Conservation (phyloP, 768 basidiomycete species). For the Cystobasidium tubakii region DNA sequence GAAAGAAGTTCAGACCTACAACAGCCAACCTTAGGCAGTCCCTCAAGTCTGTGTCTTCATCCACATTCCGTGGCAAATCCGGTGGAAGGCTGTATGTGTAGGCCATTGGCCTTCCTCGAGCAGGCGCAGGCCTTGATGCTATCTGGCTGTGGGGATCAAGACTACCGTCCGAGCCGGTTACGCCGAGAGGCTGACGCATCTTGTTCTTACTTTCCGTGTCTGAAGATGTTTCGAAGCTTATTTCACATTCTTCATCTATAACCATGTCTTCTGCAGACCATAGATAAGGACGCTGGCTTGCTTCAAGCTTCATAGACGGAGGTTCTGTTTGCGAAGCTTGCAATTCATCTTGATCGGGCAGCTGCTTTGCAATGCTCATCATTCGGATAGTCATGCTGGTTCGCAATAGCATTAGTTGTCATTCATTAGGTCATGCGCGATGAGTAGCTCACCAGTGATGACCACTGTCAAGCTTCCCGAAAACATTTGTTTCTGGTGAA, state of each 20-base stretch:
- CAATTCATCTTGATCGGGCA: slow-evolving; percentile 58
- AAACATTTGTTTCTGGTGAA: slow-evolving; percentile 34
- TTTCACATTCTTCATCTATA: slow-evolving; percentile 27
- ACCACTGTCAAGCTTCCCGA: slow-evolving; percentile 39
- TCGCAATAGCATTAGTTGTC: too few relatives aligned
- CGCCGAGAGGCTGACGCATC: slow-evolving; percentile 5
- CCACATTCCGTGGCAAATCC: background rate
- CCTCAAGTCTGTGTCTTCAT: background rate
- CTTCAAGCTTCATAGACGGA: slow-evolving; percentile 54
- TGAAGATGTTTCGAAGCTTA: slow-evolving; percentile 16
- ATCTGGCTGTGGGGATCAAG: background rate
- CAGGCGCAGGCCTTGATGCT: background rate
- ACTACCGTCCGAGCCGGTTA: background rate
- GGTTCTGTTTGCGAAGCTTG: background rate
- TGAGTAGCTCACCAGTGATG: slow-evolving; percentile 40
- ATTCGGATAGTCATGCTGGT: slow-evolving; percentile 40
- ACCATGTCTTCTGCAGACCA: slow-evolving; percentile 41
- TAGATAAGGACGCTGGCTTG: slow-evolving; percentile 52
- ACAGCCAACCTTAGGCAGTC: background rate
- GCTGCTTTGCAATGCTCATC: slow-evolving; percentile 56
- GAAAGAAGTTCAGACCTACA: background rate
- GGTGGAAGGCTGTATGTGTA: background rate
- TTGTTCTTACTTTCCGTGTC: background rate
- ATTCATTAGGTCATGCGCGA: background rate
- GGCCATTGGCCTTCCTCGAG: background rate